Evolutionary conservation across 345 rosid genomes (phyloP), one percentile per base, ranked within the genome.

Genomic region (Psidium friedrichsthalianum): DNA sequence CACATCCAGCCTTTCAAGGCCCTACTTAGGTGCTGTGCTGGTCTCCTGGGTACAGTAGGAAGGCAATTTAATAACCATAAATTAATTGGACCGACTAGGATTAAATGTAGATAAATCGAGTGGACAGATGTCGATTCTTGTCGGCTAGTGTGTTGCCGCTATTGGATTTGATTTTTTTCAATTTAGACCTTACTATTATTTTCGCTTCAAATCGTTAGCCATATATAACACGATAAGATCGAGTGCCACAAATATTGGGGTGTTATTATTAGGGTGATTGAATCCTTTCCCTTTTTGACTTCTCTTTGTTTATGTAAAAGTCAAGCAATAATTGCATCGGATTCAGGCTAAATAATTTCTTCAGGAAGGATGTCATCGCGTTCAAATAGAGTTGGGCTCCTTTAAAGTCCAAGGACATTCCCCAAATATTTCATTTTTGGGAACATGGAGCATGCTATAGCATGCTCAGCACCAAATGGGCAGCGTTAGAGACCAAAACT

Each of bases 1-100:
- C 42, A 22, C 51, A 36, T 58, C 42, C 89, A 86, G 88, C 54
- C 22, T 82, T 87, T 85, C 90, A 86, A 91, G 90, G 89, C 86
- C 87, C 86, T 11, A 22, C 6, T 29, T 64, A 16, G 78, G 25
- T 69, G 24, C 13, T 69, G 78, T 69, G 24, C 13, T 69, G 78
- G 25, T 69, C 78, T 5, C 25, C 40, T 32, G 24, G 18, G 2
- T 20, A 21, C 5, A 9, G 47, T 69, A 36, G 78, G 5, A 36
- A 3, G 78, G 22, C 20, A 20, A 69, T 69, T 18, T 18, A 69
- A 32, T 36, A 20, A 15, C 18, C 78, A 69, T 69, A 36, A 69
- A 69, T 69, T 69, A 69, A 40, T 69, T 20, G 25, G 47, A 36
- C 13, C 7, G 5, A 64, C 36, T 32, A 32, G 76, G 44, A 6